Evolutionary conservation across 805 yeast genomes (phyloP), one percentile per base, ranked within the genome.

Genomic region (Kuraishia piskuri): DNA sequence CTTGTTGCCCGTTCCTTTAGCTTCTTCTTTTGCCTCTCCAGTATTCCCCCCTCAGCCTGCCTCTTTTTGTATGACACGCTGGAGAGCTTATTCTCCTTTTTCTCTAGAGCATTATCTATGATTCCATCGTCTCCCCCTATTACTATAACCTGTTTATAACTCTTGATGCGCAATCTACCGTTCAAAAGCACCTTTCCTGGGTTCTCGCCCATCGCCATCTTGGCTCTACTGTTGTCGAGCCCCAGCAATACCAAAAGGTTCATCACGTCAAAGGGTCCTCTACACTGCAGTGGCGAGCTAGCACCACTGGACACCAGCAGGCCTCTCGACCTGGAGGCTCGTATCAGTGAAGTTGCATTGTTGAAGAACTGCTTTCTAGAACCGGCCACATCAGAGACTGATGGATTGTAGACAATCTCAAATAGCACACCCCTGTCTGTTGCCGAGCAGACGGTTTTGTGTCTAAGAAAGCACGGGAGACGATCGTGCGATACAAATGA

Each of bases 301-400:
- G 94, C 88, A 2, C 96, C 97, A 61, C 92, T 82, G 12, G 92
- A 80, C 4, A 90, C 73, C 1, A 94, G 75, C 19, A 94, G 63
- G 0, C 97, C 97, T 47, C 90, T 77, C 19, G 82, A 78, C 58
- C 99, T 75, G 0, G 96, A 79, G 12, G 96, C 89, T 57, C 99
- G 71, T 10, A 90, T 76, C 17, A 94, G 76, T 60, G 88, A 84
- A 53, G 87, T 75, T 1, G 84, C 79, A 64, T 90, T 91, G 36
- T 83, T 75, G 45, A 91, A 82, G 56, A 87, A 82, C 52, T 80
- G 80, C 46, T 84, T 75, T 57, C 92, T 75, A 21, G 52, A 55
- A 10, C 68, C 77, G 4, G 71, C 68, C 40, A 86, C 67, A 47
- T 83, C 73, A 31, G 80, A 72, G 7, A 78, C 65, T 31, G 40